Evolutionary conservation across 352 stramenopile genomes (phyloP), one percentile per base, ranked within the genome.

Genomic region (Pythium coloratum): DNA sequence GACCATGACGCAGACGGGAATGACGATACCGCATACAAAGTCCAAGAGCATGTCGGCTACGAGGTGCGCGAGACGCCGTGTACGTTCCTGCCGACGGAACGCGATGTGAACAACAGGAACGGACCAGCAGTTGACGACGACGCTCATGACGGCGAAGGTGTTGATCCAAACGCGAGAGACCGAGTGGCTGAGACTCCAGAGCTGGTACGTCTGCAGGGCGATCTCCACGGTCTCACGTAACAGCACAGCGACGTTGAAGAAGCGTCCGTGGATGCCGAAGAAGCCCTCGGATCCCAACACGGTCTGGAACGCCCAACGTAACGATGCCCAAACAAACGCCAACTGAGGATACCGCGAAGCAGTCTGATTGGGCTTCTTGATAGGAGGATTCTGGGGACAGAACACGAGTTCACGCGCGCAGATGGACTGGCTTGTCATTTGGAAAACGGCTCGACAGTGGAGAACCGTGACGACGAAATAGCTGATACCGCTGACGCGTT

Each of bases 151-250:
- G 9, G 47, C 44, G 12, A 59, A 40, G 8, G 18, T 18, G 18
- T 64, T 63, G 55, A 64, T 64, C 44, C 36, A 63, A 12, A 34
- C 12, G 24, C 46, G 18, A 36, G 55, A 26, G 33, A 64, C 63
- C 4, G 32, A 34, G 55, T 38, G 47, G 34, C 62, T 69, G 1
- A 62, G 20, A 2, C 6, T 56, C 12, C 33, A 69, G 24, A 36
- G 24, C 14, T 63, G 62, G 36, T 62, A 69, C 13, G 55, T 44
- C 28, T 69, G 62, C 2, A 63, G 9, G 1, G 6, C 2, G 40
- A 69, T 36, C 12, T 58, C 62, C 9, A 60, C 14, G 10, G 14
- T 8, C 14, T 63, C 33, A 36, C 51, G 32, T 12, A 54, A 16
- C 13, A 32, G 4, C 1, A 55, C 24, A 7, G 28, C 13, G 8